These are phyloP conservation scores for Combretum micranthum DNA, from an alignment of 345 rosid genomes.

Conservation along the genomic window DNA sequence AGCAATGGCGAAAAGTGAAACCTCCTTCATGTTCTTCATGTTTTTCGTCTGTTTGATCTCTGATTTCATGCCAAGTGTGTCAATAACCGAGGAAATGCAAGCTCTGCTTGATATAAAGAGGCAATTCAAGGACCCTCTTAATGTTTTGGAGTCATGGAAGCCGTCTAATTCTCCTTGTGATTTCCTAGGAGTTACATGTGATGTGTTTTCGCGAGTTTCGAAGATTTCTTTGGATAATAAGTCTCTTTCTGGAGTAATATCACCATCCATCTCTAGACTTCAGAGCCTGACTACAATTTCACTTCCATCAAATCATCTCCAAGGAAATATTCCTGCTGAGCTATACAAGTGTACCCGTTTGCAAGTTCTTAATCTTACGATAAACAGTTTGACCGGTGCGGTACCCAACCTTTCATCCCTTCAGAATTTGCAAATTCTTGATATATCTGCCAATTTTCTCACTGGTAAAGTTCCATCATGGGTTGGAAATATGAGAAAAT, in stretches of 20 bases:
- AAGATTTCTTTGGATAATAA: constrained; percentile 38
- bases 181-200: constrained; percentile 58
- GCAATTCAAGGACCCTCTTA: constrained; percentile 49
- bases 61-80: constrained; percentile 29
- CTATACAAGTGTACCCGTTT: constrained; percentile 42
- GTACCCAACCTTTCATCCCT: constrained; percentile 61
- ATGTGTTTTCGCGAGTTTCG: constrained; percentile 31
- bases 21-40: constrained; percentile 4
- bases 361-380: constrained; percentile 46
- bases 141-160: constrained; percentile 59
- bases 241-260: constrained; percentile 60
- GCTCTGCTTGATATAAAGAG: constrained; percentile 65
- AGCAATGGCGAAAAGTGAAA: constrained; percentile 14
- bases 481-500: constrained; percentile 51
- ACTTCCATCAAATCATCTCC: constrained; percentile 39
- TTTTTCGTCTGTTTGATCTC: constrained; percentile 15
- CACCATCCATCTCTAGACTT: constrained; percentile 50
- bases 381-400: constrained; percentile 40
- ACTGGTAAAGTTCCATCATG: constrained; percentile 58
- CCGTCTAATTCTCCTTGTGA: constrained; percentile 50
- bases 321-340: constrained; percentile 52
- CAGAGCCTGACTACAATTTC: constrained; percentile 32
- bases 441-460: constrained; percentile 40
- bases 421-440: constrained; percentile 41
- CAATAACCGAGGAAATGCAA: constrained; percentile 34